Conservation (phyloP, 345 rosid genomes). For the Ceriops decandra region DNA sequence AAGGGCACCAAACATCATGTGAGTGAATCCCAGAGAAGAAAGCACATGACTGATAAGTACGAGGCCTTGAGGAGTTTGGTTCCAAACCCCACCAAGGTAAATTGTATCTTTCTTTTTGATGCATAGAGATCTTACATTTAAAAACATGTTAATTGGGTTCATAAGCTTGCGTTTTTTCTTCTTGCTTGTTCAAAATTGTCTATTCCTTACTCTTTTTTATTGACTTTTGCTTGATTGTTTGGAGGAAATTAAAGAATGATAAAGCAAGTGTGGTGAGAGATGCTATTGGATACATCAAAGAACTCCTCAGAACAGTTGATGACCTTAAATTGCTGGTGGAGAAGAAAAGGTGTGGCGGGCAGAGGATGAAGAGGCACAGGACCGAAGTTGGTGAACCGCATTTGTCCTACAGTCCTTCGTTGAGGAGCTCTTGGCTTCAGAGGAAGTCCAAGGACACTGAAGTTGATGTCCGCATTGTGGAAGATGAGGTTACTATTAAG, state of each 20-base stretch:
- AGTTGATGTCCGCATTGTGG: conserved; percentile 75
- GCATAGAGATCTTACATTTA: not conserved
- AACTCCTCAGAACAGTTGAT: conserved; percentile 55
- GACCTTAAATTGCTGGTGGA: conserved; percentile 75
- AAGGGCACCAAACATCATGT: conserved; percentile 54
- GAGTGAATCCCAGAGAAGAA: conserved; percentile 67
- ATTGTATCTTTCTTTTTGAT: not conserved
- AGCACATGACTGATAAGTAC: conserved; percentile 56
- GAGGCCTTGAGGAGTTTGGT: conserved; percentile 52
- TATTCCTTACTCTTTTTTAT: not conserved
- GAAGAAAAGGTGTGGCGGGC: conserved; percentile 59
- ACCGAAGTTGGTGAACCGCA: conserved; percentile 41
- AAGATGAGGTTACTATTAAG: conserved; percentile 85
- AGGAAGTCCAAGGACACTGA: conserved; percentile 82
- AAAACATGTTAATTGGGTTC: not conserved
- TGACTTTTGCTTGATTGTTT: not conserved
- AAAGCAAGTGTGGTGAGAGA: conserved; percentile 83
- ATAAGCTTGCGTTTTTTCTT: not conserved
- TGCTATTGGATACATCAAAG: conserved; percentile 72
- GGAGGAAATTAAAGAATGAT: conserved; percentile 41
- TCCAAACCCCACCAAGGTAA: conserved; percentile 77
- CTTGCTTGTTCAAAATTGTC: not conserved
- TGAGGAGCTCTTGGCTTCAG: conserved; percentile 86
- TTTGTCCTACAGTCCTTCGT: conserved; percentile 39
- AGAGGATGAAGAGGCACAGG: conserved; percentile 42